Conservation (phyloP, 164 flowering plant genomes). For the Protea cynaroides region DNA sequence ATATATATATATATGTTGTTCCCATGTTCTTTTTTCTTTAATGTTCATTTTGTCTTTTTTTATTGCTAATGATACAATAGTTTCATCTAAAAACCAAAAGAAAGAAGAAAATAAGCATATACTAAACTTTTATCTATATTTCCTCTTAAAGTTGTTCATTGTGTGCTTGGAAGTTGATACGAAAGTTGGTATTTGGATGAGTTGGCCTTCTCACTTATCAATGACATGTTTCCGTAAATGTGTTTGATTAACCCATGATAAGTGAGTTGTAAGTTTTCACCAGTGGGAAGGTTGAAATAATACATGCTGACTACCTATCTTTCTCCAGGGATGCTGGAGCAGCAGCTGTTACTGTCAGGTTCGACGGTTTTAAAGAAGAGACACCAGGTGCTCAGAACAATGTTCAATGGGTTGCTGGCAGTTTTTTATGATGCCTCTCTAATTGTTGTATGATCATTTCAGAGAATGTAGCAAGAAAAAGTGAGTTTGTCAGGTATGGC, state of each 20-base stretch:
- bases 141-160: too few species aligned
- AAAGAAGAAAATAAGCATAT: too few species aligned
- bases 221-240: not conserved
- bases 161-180: too few species aligned
- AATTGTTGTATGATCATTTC: not conserved
- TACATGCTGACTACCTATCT: not conserved
- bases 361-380: not conserved
- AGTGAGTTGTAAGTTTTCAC: not conserved
- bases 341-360: not conserved
- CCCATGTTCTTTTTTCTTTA: too few species aligned
- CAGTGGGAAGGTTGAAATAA: not conserved
- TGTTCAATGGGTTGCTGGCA: not conserved
- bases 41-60: too few species aligned
- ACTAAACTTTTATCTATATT: too few species aligned
- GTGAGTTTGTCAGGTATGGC: not conserved
- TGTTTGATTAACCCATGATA: not conserved
- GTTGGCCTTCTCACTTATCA: too few species aligned
- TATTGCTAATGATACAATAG: too few species aligned
- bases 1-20: too few species aligned
- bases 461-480: not conserved
- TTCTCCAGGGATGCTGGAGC: slow-evolving; percentile 15
- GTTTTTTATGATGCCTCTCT: not conserved
- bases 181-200: too few species aligned
- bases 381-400: not conserved
- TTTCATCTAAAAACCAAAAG: too few species aligned